Conservation (phyloP, 345 rosid species). For the Gossypium turneri region DNA sequence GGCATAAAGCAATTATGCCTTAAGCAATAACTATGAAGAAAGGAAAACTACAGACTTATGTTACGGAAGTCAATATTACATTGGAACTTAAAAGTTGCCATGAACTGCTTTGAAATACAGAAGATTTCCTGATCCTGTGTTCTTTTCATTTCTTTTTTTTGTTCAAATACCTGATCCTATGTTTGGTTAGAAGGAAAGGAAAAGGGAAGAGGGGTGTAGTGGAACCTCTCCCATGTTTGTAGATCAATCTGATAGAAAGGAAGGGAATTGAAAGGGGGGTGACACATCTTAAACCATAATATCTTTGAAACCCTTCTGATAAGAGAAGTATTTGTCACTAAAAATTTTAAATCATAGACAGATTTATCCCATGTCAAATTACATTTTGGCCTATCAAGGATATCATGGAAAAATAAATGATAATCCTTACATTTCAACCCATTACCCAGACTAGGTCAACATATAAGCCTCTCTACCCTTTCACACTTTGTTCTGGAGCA, state of each 20-base stretch:
- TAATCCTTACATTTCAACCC: neutral
- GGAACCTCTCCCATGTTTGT: neutral
- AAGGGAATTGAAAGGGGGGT: neutral
- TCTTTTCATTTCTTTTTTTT: too few species aligned
- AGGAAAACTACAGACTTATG: neutral
- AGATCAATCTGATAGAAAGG: neutral
- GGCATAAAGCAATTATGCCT: neutral
- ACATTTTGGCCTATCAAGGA: neutral
- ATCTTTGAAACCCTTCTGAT: neutral
- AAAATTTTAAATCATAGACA: neutral
- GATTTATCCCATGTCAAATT: neutral
- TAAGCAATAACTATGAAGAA: neutral
- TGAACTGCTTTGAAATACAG: neutral
- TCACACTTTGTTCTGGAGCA: neutral
- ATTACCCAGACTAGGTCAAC: neutral
- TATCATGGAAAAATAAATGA: neutral
- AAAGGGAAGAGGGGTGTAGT: neutral
- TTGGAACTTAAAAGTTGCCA: neutral
- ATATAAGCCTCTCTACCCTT: neutral
- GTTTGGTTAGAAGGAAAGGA: neutral
- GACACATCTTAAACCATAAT: neutral
- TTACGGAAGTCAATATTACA: neutral
- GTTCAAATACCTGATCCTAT: neutral
- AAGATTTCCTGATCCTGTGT: neutral
- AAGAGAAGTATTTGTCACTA: neutral